phyloP scores from a whole-genome alignment of 148 eudicot species.

The Rhododendron williamsianum region DNA sequence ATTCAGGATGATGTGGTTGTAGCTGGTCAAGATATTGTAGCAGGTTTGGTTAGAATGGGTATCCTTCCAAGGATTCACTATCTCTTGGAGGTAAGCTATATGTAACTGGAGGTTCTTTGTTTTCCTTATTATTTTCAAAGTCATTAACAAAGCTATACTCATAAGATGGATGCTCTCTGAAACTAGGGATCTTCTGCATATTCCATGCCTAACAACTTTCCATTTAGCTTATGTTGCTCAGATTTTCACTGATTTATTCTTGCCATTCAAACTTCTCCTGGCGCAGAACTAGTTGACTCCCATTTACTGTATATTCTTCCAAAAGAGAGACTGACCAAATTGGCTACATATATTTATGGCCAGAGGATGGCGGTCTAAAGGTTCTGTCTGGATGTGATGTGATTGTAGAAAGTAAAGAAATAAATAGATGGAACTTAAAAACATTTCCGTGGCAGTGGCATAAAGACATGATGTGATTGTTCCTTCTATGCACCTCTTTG shows the following conservation, averaged over 20 bases:
- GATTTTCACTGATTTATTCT: slow-evolving; percentile 2
- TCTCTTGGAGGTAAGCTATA: slow-evolving; percentile 72
- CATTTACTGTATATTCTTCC: background rate
- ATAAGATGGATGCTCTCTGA: no score
- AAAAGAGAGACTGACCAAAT: background rate
- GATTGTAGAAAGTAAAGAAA: background rate
- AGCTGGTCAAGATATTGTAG: slow-evolving; percentile 84
- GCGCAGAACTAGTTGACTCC: background rate
- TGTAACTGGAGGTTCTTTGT: background rate
- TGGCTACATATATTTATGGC: background rate
- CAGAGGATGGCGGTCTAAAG: background rate
- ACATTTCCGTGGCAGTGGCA: background rate
- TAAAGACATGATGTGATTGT: background rate
- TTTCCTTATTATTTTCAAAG: background rate
- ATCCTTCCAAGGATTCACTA: slow-evolving; percentile 62
- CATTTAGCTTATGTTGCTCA: background rate
- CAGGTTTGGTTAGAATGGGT: slow-evolving; percentile 94
- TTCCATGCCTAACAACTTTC: background rate
- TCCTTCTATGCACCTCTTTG: slow-evolving; percentile 1
- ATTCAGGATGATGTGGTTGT: slow-evolving; percentile 80
- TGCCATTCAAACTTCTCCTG: slow-evolving; percentile 2
- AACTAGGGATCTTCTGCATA: background rate
- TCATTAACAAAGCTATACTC: background rate
- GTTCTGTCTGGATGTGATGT: background rate
- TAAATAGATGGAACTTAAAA: no score